These are phyloP conservation scores for Coemansia sp. DNA, from an alignment of 192 early-diverging fungal genomes.

Conservation along the genomic window DNA sequence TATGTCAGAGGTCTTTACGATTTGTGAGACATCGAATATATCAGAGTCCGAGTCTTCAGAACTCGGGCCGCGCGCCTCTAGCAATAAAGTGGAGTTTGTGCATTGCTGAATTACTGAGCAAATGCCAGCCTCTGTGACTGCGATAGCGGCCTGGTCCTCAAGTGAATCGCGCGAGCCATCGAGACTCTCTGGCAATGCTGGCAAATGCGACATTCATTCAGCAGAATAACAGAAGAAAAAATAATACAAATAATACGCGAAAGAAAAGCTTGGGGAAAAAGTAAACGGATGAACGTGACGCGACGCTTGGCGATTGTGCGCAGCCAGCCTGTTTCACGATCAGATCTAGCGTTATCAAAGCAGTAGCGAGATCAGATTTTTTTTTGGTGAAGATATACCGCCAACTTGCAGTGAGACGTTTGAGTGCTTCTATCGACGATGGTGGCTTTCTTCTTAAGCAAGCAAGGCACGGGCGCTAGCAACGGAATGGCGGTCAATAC, in stretches of 20 bases:
- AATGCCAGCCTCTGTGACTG: background rate
- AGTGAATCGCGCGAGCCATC: background rate
- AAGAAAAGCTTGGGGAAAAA: background rate
- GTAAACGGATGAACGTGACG: background rate
- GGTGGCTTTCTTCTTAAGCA: no score
- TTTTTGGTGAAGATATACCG: no score
- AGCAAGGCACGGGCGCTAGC: no score
- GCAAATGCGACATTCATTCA: constrained; percentile 5
- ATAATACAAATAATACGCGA: background rate
- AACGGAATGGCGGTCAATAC: no score
- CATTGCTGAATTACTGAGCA: no score
- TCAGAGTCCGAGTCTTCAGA: constrained; percentile 21
- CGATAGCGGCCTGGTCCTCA: background rate
- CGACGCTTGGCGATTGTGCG: background rate
- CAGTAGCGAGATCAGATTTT: no score
- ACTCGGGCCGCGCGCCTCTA: no score
- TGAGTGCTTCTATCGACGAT: no score
- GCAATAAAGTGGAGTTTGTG: background rate
- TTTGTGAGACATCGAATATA: constrained; percentile 14
- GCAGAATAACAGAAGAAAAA: background rate
- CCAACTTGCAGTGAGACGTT: no score
- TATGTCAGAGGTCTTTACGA: constrained; percentile 13
- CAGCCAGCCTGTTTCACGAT: constrained; percentile 1
- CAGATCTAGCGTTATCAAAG: background rate
- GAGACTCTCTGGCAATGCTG: background rate